These are phyloP conservation scores for Diaporthe sp. DNA, from an alignment of 2,329 filamentous ascomycete genomes.

Conservation along the genomic window DNA sequence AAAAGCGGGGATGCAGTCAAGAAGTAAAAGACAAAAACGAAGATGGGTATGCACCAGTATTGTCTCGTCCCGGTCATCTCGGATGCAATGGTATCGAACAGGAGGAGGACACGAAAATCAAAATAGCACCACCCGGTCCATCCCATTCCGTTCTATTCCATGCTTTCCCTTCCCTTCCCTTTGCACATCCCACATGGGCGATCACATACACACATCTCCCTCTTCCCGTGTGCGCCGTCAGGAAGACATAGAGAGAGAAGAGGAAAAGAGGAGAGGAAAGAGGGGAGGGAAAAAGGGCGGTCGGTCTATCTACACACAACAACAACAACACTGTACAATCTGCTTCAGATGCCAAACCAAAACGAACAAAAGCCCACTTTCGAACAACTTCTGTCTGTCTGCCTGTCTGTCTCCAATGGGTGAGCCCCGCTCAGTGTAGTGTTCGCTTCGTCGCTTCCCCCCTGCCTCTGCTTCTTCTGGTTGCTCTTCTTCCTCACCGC, in stretches of 20 bases:
- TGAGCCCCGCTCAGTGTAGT: slow-evolving; percentile 16
- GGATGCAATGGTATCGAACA: slow-evolving; percentile 53
- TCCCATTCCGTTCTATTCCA: background rate
- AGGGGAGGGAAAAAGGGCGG: slow-evolving; percentile 1
- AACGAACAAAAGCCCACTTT: background rate
- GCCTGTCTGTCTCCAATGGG: background rate
- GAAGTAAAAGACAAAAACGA: background rate
- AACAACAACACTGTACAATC: slow-evolving; percentile 31
- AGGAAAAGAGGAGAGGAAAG: background rate
- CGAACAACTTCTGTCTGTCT: background rate
- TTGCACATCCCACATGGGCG: background rate
- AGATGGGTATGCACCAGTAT: background rate
- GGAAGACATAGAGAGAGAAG: background rate
- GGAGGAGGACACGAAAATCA: background rate
- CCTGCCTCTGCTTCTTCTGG: background rate
- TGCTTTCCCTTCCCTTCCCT: background rate
- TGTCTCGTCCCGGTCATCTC: slow-evolving; percentile 7
- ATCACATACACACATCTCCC: background rate
- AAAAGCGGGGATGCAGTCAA: background rate
- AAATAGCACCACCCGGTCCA: background rate
- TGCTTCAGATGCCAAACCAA: slow-evolving; percentile 13
- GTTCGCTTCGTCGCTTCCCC: background rate
- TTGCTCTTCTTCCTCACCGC: background rate
- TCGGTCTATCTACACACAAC: slow-evolving; percentile 28
- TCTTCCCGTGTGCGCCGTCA: background rate